Conservation (phyloP, 2,329 filamentous ascomycete genomes). For the Leptosphaerulina australis region DNA sequence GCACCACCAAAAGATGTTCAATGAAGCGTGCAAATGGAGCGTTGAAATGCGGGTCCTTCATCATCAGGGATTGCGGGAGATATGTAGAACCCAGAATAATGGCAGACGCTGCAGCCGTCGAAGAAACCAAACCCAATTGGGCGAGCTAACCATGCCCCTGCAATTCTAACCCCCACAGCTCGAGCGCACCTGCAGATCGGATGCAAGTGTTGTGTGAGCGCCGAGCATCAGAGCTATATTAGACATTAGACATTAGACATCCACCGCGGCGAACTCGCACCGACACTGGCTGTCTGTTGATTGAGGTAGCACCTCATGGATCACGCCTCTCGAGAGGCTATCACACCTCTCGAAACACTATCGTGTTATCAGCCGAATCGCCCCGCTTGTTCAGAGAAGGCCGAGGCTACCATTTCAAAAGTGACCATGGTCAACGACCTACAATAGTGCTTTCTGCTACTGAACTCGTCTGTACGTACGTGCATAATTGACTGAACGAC, state of each 20-base stretch:
- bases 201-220: slow-evolving; percentile 23
- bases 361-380: too few relatives aligned
- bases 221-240: slow-evolving; percentile 5
- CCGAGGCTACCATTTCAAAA: too few relatives aligned
- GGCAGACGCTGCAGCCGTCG: slow-evolving; percentile 15
- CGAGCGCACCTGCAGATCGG: slow-evolving; percentile 32
- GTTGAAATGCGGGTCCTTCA: slow-evolving; percentile 23
- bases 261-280: slow-evolving; percentile 1
- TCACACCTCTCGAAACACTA: too few relatives aligned
- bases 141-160: slow-evolving; percentile 20
- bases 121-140: not conserved
- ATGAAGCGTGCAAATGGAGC: slow-evolving; percentile 16
- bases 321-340: not conserved
- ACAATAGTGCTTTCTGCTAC: not conserved
- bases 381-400: too few relatives aligned
- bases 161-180: slow-evolving; percentile 28
- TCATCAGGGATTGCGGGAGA: slow-evolving; percentile 17
- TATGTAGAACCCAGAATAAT: slow-evolving; percentile 22
- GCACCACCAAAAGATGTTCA: slow-evolving; percentile 10
- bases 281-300: slow-evolving; percentile 5
- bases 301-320: slow-evolving; percentile 8
- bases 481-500: slow-evolving; percentile 1
- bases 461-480: not conserved
- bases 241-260: too few relatives aligned
- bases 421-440: too few relatives aligned